Percentiles rank a stretch among this genome's conserved stretches.
Conservation (phyloP, 1,284 basidiomycete species). For the Apiotrichum porosum region DNA sequence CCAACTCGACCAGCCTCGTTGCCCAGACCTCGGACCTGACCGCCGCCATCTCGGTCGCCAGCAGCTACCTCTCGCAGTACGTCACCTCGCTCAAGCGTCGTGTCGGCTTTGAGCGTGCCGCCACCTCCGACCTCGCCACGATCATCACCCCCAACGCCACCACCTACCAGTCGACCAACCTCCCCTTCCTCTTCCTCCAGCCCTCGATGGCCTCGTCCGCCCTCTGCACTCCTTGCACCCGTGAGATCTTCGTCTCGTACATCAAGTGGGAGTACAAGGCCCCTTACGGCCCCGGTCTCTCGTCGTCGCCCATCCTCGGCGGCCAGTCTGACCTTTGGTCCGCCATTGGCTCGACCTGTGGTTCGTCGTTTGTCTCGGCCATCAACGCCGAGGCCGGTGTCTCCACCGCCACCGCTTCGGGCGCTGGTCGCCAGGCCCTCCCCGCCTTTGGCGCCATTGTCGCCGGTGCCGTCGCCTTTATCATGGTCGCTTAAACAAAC, state of each 20-base stretch:
- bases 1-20: constrained; percentile 12
- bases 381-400: constrained; percentile 43
- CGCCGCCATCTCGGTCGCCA: background rate
- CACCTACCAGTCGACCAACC: constrained; percentile 60
- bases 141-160: constrained; percentile 61
- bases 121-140: constrained; percentile 27
- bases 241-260: constrained; percentile 66
- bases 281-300: constrained; percentile 69
- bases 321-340: constrained; percentile 64
- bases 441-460: constrained; percentile 22
- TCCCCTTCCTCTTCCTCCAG: constrained; percentile 73
- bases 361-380: constrained; percentile 40
- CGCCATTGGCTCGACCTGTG: constrained; percentile 55
- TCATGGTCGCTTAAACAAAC: no score
- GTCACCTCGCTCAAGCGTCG: background rate
- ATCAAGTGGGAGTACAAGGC: constrained; percentile 64
- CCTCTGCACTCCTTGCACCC: constrained; percentile 77
- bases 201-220: constrained; percentile 52
- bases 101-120: constrained; percentile 12
- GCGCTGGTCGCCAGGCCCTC: constrained; percentile 22
- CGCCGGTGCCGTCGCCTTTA: constrained; percentile 22
- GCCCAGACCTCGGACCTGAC: background rate
- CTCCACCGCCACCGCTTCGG: constrained; percentile 16
- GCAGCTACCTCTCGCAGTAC: background rate
- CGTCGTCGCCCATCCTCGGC: constrained; percentile 60